These are phyloP conservation scores for Dimocarpus longan DNA, from an alignment of 345 rosid species.

Conservation along the genomic window DNA sequence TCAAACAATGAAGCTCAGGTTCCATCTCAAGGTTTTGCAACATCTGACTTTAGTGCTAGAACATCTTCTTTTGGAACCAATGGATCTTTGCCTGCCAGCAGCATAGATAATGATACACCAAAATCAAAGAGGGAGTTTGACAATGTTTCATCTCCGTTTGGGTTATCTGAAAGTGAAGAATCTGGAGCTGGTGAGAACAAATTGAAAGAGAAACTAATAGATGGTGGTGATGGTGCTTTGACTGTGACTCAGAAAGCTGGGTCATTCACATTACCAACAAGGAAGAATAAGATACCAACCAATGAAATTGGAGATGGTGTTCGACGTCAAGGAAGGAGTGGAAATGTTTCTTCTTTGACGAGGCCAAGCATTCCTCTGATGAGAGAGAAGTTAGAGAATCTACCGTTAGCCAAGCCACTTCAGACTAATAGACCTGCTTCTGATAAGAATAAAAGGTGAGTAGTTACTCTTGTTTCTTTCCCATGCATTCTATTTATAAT, in stretches of 20 bases:
- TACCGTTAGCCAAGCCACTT: slow-evolving; percentile 58
- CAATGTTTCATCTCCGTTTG: slow-evolving; percentile 66
- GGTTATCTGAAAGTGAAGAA: slow-evolving; percentile 83
- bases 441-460: slow-evolving; percentile 78
- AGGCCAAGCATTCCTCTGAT: slow-evolving; percentile 56
- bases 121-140: slow-evolving; percentile 65
- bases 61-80: slow-evolving; percentile 50
- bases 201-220: slow-evolving; percentile 59
- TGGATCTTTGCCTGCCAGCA: slow-evolving; percentile 45
- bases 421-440: slow-evolving; percentile 58
- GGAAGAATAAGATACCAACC: slow-evolving; percentile 54
- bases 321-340: slow-evolving; percentile 79
- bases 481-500: not conserved
- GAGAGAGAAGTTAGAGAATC: slow-evolving; percentile 64
- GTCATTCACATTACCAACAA: slow-evolving; percentile 45
- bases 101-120: slow-evolving; percentile 42
- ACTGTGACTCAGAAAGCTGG: slow-evolving; percentile 56
- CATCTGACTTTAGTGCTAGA: slow-evolving; percentile 64
- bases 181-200: slow-evolving; percentile 78
- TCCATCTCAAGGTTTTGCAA: slow-evolving; percentile 55
- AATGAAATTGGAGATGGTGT: slow-evolving; percentile 72
- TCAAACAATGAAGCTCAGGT: slow-evolving; percentile 58
- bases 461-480: slow-evolving; percentile 10
- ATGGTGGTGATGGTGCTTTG: slow-evolving; percentile 49
- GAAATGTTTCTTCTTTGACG: slow-evolving; percentile 52